Percentiles rank a stretch among this genome's conserved stretches.
Evolutionary conservation across 352 stramenopile genomes (phyloP).

Genomic region (Globisporangium orthogonon): DNA sequence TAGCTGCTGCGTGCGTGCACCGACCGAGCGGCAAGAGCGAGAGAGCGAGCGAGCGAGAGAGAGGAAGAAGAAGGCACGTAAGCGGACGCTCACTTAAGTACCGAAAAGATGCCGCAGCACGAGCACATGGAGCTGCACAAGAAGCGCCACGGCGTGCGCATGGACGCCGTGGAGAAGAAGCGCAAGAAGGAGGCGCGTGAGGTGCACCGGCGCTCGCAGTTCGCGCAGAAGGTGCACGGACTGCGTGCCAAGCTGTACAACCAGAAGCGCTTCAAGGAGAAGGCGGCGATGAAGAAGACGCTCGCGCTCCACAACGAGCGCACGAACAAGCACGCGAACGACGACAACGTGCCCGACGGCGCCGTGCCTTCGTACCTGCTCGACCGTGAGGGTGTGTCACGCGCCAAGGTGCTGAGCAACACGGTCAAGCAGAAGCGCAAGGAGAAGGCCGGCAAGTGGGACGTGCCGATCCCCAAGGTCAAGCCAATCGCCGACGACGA

Average conservation of each 20-base stretch:
- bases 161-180: constrained; percentile 95
- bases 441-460: constrained; percentile 99
- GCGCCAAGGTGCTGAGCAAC: constrained; percentile 99
- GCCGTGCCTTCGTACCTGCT: constrained; percentile 98
- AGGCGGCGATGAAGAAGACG: constrained; percentile 99
- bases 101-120: constrained; percentile 94
- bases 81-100: too few relatives aligned
- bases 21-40: too few relatives aligned
- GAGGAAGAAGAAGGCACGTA: too few relatives aligned
- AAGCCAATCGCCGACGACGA: constrained; percentile 99
- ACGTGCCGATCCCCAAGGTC: constrained; percentile 98
- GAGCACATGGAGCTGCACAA: constrained; percentile 99
- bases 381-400: constrained; percentile 97
- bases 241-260: constrained; percentile 99
- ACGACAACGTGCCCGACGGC: constrained; percentile 95
- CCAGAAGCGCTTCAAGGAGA: constrained; percentile 99
- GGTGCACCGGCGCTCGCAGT: constrained; percentile 96
- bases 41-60: too few relatives aligned
- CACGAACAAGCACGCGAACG: constrained; percentile 98
- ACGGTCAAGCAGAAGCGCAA: constrained; percentile 99
- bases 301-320: constrained; percentile 98
- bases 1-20: too few relatives aligned
- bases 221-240: constrained; percentile 98
- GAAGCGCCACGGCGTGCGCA: constrained; percentile 98
- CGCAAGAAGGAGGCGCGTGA: constrained; percentile 99